Base-by-base conservation (phyloP, 169 alveolate genomes). In the Plasmodium fragile region DNA sequence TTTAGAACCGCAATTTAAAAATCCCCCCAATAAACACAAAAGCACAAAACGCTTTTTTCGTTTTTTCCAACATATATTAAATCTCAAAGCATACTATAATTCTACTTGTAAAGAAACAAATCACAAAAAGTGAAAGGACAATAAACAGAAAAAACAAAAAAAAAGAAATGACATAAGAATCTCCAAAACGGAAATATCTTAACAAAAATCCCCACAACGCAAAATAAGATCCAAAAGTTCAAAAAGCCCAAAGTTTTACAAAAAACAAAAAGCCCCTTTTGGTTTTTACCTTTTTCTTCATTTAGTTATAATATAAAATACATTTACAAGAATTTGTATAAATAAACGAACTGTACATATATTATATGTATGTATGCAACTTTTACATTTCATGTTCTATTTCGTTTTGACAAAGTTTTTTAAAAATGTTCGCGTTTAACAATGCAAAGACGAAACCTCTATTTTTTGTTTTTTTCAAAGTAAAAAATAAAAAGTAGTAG, bases 291-390 rank as follows among this genome's bases (percentile, higher is more conserved):
- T 18, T 59, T 59, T 18, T 10, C 39, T 65, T 65, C 36, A 65
- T 4, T 16, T 65, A 65, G 75, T 65, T 65, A 3, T 3, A 3
- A 49, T 49, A 45, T 45, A 49, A 13, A 49, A 49, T 49, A 49
- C 59, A 11, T 49, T 49, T 13, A 22, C 59, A 49, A 49, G 0
- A 49, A 13, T 49, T 49, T 11, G 59, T 49, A 49, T 49, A 8
- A 1, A 13, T 13, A 65, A 65, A 65, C n/a, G 5, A 25, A 65
- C 36, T 65, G 36, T 25, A 59, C 13, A 65, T 11, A 65, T 65
- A 65, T 65, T 65, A 59, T 59, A 59, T 18, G 32, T 59, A 65
- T 8, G 75, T 65, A 65, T 65, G 75, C 75, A 65, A 65, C 39
- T 65, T 65, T 28, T 49, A 13, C 59, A 49, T 18, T 59, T 25